Conservation (phyloP, 2,329 filamentous ascomycete species). For the Pseudogymnoascus sp. region DNA sequence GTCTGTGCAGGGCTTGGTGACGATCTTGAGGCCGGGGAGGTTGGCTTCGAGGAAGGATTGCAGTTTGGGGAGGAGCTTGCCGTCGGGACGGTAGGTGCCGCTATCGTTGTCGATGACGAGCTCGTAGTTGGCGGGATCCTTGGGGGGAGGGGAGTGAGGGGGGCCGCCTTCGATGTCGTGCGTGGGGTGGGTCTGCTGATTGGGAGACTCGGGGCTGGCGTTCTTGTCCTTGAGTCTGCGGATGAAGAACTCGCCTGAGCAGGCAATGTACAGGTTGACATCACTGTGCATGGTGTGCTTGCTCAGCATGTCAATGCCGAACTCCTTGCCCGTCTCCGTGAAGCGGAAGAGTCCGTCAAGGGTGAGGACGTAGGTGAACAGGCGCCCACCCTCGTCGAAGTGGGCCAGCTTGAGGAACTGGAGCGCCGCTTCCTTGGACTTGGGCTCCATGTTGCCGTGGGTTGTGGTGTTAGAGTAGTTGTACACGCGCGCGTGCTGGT, state of each 20-base stretch:
- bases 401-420: slow-evolving; percentile 82
- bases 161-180: slow-evolving; percentile 41
- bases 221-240: slow-evolving; percentile 49
- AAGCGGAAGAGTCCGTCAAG: slow-evolving; percentile 82
- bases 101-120: slow-evolving; percentile 92
- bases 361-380: slow-evolving; percentile 88
- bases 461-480: slow-evolving; percentile 74
- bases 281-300: slow-evolving; percentile 98
- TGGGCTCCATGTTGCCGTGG: slow-evolving; percentile 58
- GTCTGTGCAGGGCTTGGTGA: slow-evolving; percentile 70
- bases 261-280: slow-evolving; percentile 84
- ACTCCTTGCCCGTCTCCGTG: slow-evolving; percentile 92
- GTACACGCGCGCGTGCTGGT: slow-evolving; percentile 84
- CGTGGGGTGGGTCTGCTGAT: slow-evolving; percentile 45
- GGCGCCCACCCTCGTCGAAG: slow-evolving; percentile 73
- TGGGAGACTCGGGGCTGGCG: slow-evolving; percentile 33
- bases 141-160: slow-evolving; percentile 36
- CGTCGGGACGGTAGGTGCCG: slow-evolving; percentile 85
- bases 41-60: slow-evolving; percentile 62
- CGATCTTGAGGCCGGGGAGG: slow-evolving; percentile 68
- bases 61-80: slow-evolving; percentile 62
- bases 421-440: slow-evolving; percentile 61
- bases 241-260: slow-evolving; percentile 87
- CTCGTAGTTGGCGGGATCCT: slow-evolving; percentile 58
- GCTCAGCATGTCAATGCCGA: slow-evolving; percentile 83